Evolutionary conservation across 2,329 filamentous ascomycete genomes (phyloP), one percentile per base, ranked within the genome.

Genomic region (Aschersonia sp.): DNA sequence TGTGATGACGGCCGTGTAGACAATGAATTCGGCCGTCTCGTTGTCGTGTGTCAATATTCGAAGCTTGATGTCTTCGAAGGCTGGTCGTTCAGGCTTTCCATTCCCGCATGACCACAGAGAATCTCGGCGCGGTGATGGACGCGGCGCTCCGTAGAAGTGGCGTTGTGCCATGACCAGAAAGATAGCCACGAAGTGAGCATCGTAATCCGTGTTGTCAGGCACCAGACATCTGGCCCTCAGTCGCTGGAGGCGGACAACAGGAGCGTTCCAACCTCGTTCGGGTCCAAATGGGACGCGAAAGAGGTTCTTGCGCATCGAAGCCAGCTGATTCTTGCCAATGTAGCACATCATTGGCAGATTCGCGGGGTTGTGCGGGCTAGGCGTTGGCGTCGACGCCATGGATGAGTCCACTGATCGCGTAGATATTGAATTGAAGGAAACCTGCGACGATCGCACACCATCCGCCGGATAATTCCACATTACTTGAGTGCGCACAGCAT

Each of bases 91-190:
- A 9, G 53, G 53, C 10, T 53, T 53, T 37, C 48, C 49, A 31
- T 51, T 49, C 5, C 47, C 51, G 4, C 50, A 43, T 0, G 57
- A 58, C 47, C 58, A 59, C 30, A 56, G 57, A 3, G 59, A 58
- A 10, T 59, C 56, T 46, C 54, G 55, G 30, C 55, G 53, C 8
- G 50, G 49, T 1, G 52, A 52, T 11, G 51, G 42, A 14, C 50
- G 32, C 12, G 57, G 59, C 14, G 41, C 35, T 8, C 51, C 52
- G 54, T 79, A 77, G 48, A 74, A 74, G 44, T 73, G 66, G 7
- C 67, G 64, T 53, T 80, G 76, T 6, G 76, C 76, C 70, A 79
- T 74, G 44, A 72, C 70, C 10, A 80, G 53, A 48, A 79, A 70
- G 42, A 71, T 65, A 22, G 68, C 73, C 5, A 74, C 62, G 37